Conservation (phyloP, 2,329 filamentous ascomycete species). For the Alternaria triticimaculans region DNA sequence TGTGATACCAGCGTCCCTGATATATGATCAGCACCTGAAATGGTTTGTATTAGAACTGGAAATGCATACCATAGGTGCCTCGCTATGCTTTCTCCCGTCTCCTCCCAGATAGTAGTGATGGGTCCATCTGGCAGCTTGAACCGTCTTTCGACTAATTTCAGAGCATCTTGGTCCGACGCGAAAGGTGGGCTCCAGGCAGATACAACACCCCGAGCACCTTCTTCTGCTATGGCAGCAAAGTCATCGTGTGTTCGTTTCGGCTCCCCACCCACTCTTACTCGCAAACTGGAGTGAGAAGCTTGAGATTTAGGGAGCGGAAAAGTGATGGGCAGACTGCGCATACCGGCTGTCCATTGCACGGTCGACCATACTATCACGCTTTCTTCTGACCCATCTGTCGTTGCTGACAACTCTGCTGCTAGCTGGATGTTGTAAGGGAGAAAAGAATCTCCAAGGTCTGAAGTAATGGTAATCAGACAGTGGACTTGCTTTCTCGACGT, state of each 20-base stretch:
- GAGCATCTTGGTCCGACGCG: slow-evolving; percentile 51
- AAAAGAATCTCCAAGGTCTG: slow-evolving; percentile 72
- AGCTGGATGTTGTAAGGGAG: slow-evolving; percentile 58
- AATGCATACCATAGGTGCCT: slow-evolving; percentile 68
- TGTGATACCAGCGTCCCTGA: slow-evolving; percentile 65
- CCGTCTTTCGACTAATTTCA: slow-evolving; percentile 63
- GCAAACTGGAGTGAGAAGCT: slow-evolving; percentile 45
- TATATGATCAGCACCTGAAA: not conserved
- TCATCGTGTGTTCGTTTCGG: slow-evolving; percentile 35
- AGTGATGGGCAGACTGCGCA: slow-evolving; percentile 53
- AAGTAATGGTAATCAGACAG: slow-evolving; percentile 67
- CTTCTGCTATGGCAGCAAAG: slow-evolving; percentile 31
- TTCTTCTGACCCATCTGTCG: slow-evolving; percentile 24
- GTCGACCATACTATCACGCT: slow-evolving; percentile 52
- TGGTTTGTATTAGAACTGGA: not conserved
- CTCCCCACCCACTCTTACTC: slow-evolving; percentile 50
- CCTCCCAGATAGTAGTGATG: slow-evolving; percentile 66
- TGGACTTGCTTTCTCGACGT: slow-evolving; percentile 20
- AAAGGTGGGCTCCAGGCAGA: slow-evolving; percentile 63
- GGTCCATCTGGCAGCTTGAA: slow-evolving; percentile 53
- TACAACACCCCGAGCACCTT: slow-evolving; percentile 56
- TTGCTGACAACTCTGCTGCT: slow-evolving; percentile 47
- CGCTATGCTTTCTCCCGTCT: slow-evolving; percentile 75
- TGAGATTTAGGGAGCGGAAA: slow-evolving; percentile 51
- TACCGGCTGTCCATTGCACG: slow-evolving; percentile 54